Evolutionary conservation across 1,284 basidiomycete genomes (phyloP), one percentile per base, ranked within the genome.

Genomic region (Flammula alnicola): DNA sequence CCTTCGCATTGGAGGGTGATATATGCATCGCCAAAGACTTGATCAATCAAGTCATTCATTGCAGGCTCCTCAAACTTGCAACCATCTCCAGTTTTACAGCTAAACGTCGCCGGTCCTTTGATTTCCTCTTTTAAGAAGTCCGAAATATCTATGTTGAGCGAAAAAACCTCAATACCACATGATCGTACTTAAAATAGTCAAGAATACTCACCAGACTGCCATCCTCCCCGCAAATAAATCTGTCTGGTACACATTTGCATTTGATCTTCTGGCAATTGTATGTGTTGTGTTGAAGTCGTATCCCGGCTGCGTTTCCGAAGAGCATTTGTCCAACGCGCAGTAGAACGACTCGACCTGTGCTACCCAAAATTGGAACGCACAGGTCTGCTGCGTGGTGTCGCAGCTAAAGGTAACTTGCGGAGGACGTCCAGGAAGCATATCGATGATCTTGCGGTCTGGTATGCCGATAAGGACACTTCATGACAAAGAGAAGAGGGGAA

Each of bases 301-400:
- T 2, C 79, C 84, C 1, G 73, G 63, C 32, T 74, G 66, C 2
- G 64, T 63, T n/a, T 70, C 68, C 3, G 84, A 84, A 4, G 62
- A 63, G 65, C 93, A 95, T 4, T 73, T 59, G 32, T 88, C 78
- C 33, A 99, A 78, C 10, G 84, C 83, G 70, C 96, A 99, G 70
- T 98, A 98, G 72, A 99, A 98, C 0, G 93, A 95, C 66, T 99
- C 95, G 48, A 93, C 80, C 58, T 88, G 79, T 6, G 91, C 93
- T 5, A 95, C 93, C 95, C 95, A 99, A 75, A 99, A 99, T 69
- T 98, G 94, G 78, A 98, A 98, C 32, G 85, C 82, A 65, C 95
- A 98, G 1, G 83, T 80, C n/a, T 71, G 71, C 8, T 74, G 72
- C 0, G 59, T 55, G 26, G 69, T 77, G 51, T 87, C 83, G 70